phyloP scores from a whole-genome alignment of 768 basidiomycete genomes.

The Suillus subaureus region DNA sequence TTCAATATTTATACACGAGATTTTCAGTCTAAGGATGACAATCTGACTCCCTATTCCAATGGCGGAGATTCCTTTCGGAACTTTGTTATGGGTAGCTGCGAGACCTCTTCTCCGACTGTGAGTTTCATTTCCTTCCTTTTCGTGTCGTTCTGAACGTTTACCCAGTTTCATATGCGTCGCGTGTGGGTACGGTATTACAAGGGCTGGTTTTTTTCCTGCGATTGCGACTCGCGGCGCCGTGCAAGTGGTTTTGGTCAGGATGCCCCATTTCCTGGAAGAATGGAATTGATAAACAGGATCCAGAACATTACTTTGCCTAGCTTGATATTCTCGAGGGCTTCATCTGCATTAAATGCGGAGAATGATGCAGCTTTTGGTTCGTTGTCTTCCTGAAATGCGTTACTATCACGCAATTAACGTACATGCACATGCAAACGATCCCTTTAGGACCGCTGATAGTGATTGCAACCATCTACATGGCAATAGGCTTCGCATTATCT shows the following conservation, averaged over 20 bases:
- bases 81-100: slow-evolving; percentile 1
- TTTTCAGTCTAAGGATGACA: background rate
- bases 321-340: slow-evolving; percentile 66
- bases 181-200: background rate
- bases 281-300: background rate
- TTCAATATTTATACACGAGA: background rate
- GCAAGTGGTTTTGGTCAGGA: background rate
- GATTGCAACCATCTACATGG: slow-evolving; percentile 56
- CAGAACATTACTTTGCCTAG: slow-evolving; percentile 16
- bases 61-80: background rate
- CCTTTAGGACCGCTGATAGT: slow-evolving; percentile 58
- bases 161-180: background rate
- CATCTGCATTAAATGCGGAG: slow-evolving; percentile 56
- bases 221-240: background rate
- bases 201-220: background rate
- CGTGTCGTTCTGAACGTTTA: background rate
- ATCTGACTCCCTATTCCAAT: background rate
- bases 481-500: slow-evolving; percentile 49
- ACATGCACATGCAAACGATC: background rate
- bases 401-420: background rate
- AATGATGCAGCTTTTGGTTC: slow-evolving; percentile 55
- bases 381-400: slow-evolving; percentile 14
- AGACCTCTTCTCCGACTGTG: slow-evolving; percentile 1
- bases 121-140: background rate
- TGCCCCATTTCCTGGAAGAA: background rate